phyloP scores from a whole-genome alignment of 176 grass and related monocot genomes.

The Rhynchospora pubera region DNA sequence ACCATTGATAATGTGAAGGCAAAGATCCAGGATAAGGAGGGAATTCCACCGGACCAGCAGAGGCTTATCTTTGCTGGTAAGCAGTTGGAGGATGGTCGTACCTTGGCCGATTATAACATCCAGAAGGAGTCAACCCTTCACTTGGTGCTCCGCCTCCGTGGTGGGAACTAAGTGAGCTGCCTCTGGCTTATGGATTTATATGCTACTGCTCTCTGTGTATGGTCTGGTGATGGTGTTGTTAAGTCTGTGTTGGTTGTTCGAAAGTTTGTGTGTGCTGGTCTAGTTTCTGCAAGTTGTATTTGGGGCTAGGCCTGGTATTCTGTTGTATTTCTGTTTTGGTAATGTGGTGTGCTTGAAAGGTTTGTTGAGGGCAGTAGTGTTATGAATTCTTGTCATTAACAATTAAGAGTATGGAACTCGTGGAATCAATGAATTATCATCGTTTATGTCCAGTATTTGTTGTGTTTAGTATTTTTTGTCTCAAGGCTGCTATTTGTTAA shows the following conservation, averaged over 20 bases:
- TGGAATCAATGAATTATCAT: neutral
- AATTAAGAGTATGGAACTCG: neutral
- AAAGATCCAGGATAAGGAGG: slow-evolving; percentile 82
- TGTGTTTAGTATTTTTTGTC: no score
- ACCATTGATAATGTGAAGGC: slow-evolving; percentile 78
- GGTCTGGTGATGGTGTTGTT: neutral
- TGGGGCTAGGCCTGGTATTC: neutral
- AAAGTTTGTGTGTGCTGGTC: neutral
- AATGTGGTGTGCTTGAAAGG: neutral
- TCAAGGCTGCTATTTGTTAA: no score
- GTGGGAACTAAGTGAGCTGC: neutral
- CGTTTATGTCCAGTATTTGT: neutral
- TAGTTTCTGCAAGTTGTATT: neutral
- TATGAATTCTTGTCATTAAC: neutral
- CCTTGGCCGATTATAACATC: slow-evolving; percentile 60
- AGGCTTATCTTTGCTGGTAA: slow-evolving; percentile 56
- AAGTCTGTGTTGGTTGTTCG: neutral
- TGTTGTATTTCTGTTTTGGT: neutral
- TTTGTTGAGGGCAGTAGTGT: neutral
- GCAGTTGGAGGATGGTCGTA: slow-evolving; percentile 58
- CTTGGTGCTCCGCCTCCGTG: slow-evolving; percentile 23
- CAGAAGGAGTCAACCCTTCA: slow-evolving; percentile 80
- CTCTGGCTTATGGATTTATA: neutral
- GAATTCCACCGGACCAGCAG: slow-evolving; percentile 73
- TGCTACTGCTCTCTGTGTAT: neutral